phyloP scores from a whole-genome alignment of 1,284 basidiomycete species.

The Ustilago hordei region DNA sequence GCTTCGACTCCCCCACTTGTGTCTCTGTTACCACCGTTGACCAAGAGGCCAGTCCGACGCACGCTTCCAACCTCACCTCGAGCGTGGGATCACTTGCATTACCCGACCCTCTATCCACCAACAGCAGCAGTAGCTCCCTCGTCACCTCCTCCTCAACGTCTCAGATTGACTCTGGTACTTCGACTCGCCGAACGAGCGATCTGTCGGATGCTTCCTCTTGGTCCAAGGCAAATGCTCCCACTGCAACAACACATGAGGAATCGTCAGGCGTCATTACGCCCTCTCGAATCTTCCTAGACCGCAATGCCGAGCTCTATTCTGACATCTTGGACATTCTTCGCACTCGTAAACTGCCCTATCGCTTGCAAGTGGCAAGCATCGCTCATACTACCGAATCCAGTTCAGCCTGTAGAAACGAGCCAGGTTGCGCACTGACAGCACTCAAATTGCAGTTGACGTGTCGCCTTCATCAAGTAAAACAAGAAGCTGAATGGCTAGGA shows the following conservation, averaged over 20 bases:
- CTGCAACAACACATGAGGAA: too few relatives aligned
- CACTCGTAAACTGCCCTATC: slow-evolving; percentile 21
- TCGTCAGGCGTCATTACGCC: not conserved
- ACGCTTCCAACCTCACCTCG: not conserved
- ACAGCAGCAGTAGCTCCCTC: slow-evolving; percentile 5
- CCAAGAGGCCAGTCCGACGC: not conserved
- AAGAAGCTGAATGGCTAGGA: slow-evolving; percentile 40
- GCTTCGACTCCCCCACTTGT: not conserved
- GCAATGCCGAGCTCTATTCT: slow-evolving; percentile 25
- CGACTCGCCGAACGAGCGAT: slow-evolving; percentile 22
- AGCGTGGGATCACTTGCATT: not conserved
- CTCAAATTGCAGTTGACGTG: slow-evolving; percentile 12
- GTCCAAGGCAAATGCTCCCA: not conserved
- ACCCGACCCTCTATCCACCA: not conserved
- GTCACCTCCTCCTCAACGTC: not conserved
- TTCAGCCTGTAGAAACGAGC: not conserved
- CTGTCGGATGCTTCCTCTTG: slow-evolving; percentile 8
- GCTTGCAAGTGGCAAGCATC: slow-evolving; percentile 16
- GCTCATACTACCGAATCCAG: not conserved
- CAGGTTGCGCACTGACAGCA: not conserved
- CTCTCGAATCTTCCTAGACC: slow-evolving; percentile 27
- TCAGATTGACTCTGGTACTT: not conserved
- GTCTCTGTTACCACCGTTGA: not conserved
- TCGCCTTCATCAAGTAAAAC: slow-evolving; percentile 15
- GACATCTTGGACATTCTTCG: slow-evolving; percentile 37